Conservation (phyloP, 2,329 filamentous ascomycete genomes). For the Alternaria sp. region DNA sequence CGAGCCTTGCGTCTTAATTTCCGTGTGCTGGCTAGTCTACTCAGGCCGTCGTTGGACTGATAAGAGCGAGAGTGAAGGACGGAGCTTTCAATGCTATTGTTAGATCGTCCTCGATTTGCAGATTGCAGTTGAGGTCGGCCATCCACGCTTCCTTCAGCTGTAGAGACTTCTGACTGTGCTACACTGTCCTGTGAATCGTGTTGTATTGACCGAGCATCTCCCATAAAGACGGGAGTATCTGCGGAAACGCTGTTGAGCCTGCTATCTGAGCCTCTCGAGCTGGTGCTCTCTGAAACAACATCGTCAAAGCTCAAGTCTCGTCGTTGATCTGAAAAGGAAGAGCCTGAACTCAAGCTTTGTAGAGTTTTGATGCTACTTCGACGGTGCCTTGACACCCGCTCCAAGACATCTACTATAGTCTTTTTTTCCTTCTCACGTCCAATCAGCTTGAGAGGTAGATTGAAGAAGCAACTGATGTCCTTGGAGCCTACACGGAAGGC, state of each 20-base stretch:
- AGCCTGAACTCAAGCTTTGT: constrained; percentile 62
- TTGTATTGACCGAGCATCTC: constrained; percentile 34
- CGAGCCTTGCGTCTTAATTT: constrained; percentile 62
- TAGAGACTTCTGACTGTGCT: constrained; percentile 34
- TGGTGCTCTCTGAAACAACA: constrained; percentile 58
- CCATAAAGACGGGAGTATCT: constrained; percentile 34
- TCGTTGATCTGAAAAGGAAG: constrained; percentile 61
- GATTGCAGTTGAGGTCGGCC: constrained; percentile 31
- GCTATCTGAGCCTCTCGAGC: constrained; percentile 63
- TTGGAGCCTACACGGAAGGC: constrained; percentile 80
- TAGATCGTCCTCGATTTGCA: constrained; percentile 34
- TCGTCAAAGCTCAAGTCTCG: constrained; percentile 61
- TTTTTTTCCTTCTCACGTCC: constrained; percentile 77
- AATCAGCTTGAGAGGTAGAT: constrained; percentile 81
- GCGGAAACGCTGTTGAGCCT: constrained; percentile 48
- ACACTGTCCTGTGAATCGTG: constrained; percentile 44
- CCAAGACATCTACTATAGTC: constrained; percentile 73
- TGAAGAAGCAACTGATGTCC: constrained; percentile 92
- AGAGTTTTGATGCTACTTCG: constrained; percentile 52
- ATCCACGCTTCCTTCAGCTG: constrained; percentile 32
- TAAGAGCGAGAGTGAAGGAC: constrained; percentile 35
- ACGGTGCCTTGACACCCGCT: constrained; percentile 76
- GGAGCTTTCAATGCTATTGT: constrained; percentile 43
- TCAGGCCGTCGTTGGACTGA: constrained; percentile 36
- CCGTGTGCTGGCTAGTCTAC: constrained; percentile 43